phyloP scores from a whole-genome alignment of 345 rosid genomes.

The Euclidium syriacum region DNA sequence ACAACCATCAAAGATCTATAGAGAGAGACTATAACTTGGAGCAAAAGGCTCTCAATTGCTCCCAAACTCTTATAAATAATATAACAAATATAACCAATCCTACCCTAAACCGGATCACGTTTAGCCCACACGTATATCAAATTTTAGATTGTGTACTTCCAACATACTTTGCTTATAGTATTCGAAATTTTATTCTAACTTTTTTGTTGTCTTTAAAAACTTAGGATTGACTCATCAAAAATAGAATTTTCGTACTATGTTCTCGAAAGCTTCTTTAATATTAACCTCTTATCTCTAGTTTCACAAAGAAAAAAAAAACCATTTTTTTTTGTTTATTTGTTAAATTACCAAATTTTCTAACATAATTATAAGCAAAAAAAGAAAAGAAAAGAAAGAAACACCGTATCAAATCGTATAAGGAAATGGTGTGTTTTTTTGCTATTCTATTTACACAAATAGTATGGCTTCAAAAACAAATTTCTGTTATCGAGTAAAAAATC shows the following conservation, averaged over 20 bases:
- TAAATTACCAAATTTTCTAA: too few species aligned
- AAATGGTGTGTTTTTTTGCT: too few species aligned
- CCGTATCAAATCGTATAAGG: too few species aligned
- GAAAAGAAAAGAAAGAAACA: too few species aligned
- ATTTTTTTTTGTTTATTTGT: neutral
- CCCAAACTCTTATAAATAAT: neutral
- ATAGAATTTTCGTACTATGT: neutral
- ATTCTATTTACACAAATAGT: too few species aligned
- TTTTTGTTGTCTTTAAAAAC: slow-evolving; percentile 5
- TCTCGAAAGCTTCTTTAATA: neutral
- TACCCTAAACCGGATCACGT: slow-evolving; percentile 23
- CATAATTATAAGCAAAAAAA: too few species aligned
- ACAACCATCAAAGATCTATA: slow-evolving; percentile 36
- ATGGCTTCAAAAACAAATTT: too few species aligned
- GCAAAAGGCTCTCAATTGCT: slow-evolving; percentile 32
- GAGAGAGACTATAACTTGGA: slow-evolving; percentile 25
- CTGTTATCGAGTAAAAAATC: too few species aligned
- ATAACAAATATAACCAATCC: slow-evolving; percentile 8
- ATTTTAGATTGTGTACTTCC: neutral
- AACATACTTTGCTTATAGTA: neutral
- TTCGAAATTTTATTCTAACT: neutral
- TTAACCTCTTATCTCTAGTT: neutral
- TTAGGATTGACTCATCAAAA: slow-evolving; percentile 1
- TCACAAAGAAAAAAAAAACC: neutral
- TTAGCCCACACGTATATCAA: slow-evolving; percentile 16